Percentiles rank a stretch among this genome's conserved stretches.
Conservation (phyloP, 1,139 yeast genomes). For the Pichia sp. region DNA sequence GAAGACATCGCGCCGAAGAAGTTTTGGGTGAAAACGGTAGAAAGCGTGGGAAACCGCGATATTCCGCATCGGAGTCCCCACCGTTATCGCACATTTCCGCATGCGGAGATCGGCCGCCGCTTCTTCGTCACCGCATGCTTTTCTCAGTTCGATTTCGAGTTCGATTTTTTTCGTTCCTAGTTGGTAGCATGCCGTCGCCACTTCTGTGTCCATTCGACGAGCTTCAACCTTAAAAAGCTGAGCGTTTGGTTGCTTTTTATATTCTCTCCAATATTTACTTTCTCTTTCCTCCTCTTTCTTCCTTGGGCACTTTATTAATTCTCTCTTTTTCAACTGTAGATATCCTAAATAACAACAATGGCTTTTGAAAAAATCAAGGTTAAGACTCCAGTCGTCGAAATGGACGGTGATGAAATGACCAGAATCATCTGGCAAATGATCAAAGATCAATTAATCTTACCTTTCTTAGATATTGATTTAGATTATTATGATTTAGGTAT, state of each 20-base stretch:
- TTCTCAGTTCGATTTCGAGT: background rate
- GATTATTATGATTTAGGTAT: conserved; percentile 73
- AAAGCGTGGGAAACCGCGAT: no score
- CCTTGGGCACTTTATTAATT: conserved; percentile 2
- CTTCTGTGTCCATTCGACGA: background rate
- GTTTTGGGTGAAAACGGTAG: background rate
- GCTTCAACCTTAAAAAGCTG: background rate
- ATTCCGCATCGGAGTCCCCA: background rate
- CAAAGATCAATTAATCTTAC: conserved; percentile 61
- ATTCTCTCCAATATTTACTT: background rate
- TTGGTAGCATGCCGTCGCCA: background rate
- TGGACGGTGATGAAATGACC: conserved; percentile 87
- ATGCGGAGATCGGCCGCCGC: background rate
- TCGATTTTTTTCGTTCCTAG: background rate
- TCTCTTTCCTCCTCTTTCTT: background rate
- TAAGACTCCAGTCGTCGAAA: conserved; percentile 66
- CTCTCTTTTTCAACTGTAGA: background rate
- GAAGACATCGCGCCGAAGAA: background rate
- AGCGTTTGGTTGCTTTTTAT: background rate
- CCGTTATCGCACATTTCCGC: background rate
- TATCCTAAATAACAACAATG: conserved; percentile 5
- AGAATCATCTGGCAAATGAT: conserved; percentile 77
- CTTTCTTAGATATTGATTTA: conserved; percentile 65
- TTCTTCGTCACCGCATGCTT: no score
- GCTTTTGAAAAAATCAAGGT: conserved; percentile 53